phyloP scores from a whole-genome alignment of 306 rosid genomes.

The Hippophae tibetana region DNA sequence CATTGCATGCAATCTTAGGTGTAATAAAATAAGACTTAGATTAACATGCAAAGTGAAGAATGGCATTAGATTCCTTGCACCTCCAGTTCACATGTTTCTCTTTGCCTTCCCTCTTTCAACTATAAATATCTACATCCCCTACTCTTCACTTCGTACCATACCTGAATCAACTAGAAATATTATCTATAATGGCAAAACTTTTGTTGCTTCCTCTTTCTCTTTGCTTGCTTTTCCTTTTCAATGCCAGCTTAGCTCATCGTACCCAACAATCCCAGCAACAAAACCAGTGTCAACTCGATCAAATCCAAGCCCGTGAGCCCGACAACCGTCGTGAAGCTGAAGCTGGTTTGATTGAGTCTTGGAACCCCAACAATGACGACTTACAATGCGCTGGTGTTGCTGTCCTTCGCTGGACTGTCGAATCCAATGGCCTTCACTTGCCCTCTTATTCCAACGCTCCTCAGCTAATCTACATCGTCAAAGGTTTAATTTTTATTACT shows the following conservation, averaged over 20 bases:
- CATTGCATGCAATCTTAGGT: slow-evolving; percentile 23
- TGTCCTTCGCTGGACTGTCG: slow-evolving; percentile 16
- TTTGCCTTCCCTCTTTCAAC: not conserved
- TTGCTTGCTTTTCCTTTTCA: slow-evolving; percentile 22
- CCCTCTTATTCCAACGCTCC: slow-evolving; percentile 37
- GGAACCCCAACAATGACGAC: slow-evolving; percentile 33
- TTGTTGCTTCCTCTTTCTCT: slow-evolving; percentile 27
- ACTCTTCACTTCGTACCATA: not conserved
- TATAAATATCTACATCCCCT: slow-evolving; percentile 4
- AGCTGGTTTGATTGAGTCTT: slow-evolving; percentile 30
- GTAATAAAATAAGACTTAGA: slow-evolving; percentile 17
- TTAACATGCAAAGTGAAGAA: slow-evolving; percentile 39
- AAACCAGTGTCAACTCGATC: slow-evolving; percentile 24
- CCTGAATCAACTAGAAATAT: not conserved
- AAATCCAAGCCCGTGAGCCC: slow-evolving; percentile 33
- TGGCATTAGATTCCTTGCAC: slow-evolving; percentile 26
- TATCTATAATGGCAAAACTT: slow-evolving; percentile 33
- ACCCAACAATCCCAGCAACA: not conserved
- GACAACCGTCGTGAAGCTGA: slow-evolving; percentile 21
- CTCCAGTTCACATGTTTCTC: slow-evolving; percentile 20
- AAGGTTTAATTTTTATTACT: slow-evolving; percentile 13
- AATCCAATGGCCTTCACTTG: slow-evolving; percentile 38
- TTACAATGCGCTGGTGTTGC: slow-evolving; percentile 37
- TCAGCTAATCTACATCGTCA: slow-evolving; percentile 23
- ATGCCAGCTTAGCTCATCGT: slow-evolving; percentile 25